A percentile compares a stretch with the other conserved stretches of the same genome.
Evolutionary conservation across 495 filamentous ascomycete genomes (phyloP).

Genomic region (Neurospora sp.): DNA sequence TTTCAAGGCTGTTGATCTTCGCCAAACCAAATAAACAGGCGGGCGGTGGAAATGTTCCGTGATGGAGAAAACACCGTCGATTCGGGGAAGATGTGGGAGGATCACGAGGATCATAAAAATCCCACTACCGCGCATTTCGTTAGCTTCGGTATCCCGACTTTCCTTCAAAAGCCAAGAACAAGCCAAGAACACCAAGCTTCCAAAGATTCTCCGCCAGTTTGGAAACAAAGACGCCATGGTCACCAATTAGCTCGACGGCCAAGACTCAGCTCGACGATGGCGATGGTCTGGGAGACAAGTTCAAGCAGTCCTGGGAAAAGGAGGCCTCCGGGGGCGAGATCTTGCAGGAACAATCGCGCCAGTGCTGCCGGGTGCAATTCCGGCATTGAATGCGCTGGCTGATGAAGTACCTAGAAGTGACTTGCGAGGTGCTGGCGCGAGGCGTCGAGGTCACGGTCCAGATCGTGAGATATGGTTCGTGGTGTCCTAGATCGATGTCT

Average conservation of each 20-base stretch:
- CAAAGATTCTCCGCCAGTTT: neutral
- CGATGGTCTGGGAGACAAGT: neutral
- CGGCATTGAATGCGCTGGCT: neutral
- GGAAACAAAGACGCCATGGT: neutral
- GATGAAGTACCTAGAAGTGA: neutral
- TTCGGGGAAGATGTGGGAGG: neutral
- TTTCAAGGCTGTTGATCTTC: neutral
- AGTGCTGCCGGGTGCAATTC: neutral
- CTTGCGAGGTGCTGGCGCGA: neutral
- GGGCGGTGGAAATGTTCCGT: neutral
- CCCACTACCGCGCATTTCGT: neutral
- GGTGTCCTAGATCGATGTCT: neutral
- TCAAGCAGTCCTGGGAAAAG: neutral
- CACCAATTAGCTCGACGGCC: neutral
- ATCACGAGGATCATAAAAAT: neutral
- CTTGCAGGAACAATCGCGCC: neutral
- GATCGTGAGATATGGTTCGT: neutral
- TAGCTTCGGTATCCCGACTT: neutral
- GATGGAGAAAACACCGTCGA: neutral
- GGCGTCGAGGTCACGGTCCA: neutral
- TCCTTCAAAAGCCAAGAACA: neutral
- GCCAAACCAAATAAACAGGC: neutral
- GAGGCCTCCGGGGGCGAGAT: neutral
- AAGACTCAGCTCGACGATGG: neutral
- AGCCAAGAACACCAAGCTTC: neutral